Conservation (phyloP, 306 rosid species). For the Rubus parviflorus region DNA sequence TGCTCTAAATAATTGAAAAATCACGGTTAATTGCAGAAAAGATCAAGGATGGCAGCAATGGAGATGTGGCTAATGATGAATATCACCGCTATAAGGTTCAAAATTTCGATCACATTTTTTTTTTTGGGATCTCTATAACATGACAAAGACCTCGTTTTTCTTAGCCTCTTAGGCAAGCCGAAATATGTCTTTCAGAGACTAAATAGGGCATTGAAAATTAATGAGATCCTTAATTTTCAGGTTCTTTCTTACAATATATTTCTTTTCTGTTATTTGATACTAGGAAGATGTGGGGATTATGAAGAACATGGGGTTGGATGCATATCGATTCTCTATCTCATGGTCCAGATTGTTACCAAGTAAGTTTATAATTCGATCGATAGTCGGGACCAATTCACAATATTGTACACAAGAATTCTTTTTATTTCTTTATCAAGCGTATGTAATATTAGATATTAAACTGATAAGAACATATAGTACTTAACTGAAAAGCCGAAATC, state of each 20-base stretch:
- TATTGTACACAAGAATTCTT: background rate
- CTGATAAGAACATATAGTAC: no score
- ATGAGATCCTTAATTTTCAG: no score
- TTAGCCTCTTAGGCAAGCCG: background rate
- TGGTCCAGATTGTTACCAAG: slow-evolving; percentile 80
- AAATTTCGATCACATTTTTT: background rate
- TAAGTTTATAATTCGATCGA: slow-evolving; percentile 20
- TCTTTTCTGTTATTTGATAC: background rate
- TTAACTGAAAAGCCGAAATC: no score
- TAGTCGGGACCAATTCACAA: no score
- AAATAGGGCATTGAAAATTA: no score
- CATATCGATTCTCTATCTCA: slow-evolving; percentile 67
- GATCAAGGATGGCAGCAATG: slow-evolving; percentile 29
- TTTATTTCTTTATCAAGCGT: background rate
- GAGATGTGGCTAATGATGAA: slow-evolving; percentile 16
- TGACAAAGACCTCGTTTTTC: background rate
- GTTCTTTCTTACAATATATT: background rate
- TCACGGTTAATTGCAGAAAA: slow-evolving; percentile 26
- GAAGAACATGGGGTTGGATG: slow-evolving; percentile 56
- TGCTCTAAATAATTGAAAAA: background rate
- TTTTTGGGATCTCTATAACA: no score
- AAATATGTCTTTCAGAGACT: no score
- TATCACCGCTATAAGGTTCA: slow-evolving; percentile 29
- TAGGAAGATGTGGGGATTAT: slow-evolving; percentile 56
- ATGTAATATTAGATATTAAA: background rate